Conservation (phyloP, 352 stramenopile genomes). For the Plasmopara viticola region DNA sequence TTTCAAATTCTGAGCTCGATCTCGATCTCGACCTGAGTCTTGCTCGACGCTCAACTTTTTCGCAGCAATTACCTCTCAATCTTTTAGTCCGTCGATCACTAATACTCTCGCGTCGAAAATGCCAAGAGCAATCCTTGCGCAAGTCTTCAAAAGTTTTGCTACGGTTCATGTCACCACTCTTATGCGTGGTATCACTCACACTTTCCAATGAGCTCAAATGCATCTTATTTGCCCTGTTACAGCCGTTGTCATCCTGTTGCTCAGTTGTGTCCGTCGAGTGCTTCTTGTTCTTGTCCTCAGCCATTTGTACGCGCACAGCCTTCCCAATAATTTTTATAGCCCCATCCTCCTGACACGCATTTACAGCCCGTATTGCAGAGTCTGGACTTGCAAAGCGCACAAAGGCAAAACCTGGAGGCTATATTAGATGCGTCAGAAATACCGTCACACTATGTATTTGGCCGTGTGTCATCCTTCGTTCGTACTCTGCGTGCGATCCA, state of each 20-base stretch:
- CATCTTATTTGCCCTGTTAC: not conserved
- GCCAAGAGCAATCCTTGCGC: not conserved
- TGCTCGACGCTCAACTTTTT: slow-evolving; percentile 2
- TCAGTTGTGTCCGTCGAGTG: not conserved
- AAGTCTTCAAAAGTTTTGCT: not conserved
- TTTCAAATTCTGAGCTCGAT: slow-evolving; percentile 5
- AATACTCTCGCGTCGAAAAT: slow-evolving; percentile 5
- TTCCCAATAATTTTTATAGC: slow-evolving; percentile 64
- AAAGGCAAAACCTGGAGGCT: slow-evolving; percentile 81
- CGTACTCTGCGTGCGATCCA: slow-evolving; percentile 69
- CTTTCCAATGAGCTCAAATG: not conserved
- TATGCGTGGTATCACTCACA: not conserved
- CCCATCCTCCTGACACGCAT: slow-evolving; percentile 28
- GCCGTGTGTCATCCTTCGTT: not conserved
- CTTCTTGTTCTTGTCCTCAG: slow-evolving; percentile 33
- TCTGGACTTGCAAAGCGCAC: slow-evolving; percentile 47
- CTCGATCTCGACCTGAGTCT: slow-evolving; percentile 7
- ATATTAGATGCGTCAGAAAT: slow-evolving; percentile 11
- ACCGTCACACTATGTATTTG: not conserved
- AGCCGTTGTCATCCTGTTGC: not conserved
- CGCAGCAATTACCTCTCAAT: slow-evolving; percentile 7
- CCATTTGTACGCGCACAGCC: slow-evolving; percentile 66
- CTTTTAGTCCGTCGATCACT: slow-evolving; percentile 1
- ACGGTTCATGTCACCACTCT: slow-evolving; percentile 4
- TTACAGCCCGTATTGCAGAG: slow-evolving; percentile 42